Percentiles rank a stretch among this genome's conserved stretches.
phyloP scores from a whole-genome alignment of 2,329 filamentous ascomycete species.

The Whalleya microplaca region DNA sequence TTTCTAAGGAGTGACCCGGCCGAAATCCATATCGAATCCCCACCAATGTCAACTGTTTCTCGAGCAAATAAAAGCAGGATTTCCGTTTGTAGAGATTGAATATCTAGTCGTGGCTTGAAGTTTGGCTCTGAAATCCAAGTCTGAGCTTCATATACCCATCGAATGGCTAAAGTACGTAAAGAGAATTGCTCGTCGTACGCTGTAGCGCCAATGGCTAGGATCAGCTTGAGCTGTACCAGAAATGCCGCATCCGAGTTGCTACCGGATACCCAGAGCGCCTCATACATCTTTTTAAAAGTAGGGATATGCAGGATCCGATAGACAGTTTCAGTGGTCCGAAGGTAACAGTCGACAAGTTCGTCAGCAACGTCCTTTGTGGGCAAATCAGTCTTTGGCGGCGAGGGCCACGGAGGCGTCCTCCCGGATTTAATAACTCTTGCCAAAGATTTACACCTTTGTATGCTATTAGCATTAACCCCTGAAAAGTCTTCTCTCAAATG shows the following conservation, averaged over 20 bases:
- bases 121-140: slow-evolving; percentile 57
- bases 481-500: slow-evolving; percentile 43
- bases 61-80: slow-evolving; percentile 49
- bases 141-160: slow-evolving; percentile 62
- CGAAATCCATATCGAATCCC: slow-evolving; percentile 53
- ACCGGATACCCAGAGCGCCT: slow-evolving; percentile 50
- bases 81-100: slow-evolving; percentile 54
- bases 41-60: slow-evolving; percentile 44
- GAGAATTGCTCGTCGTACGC: slow-evolving; percentile 55
- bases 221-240: slow-evolving; percentile 59
- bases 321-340: slow-evolving; percentile 50
- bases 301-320: slow-evolving; percentile 57
- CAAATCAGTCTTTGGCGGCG: slow-evolving; percentile 45
- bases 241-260: slow-evolving; percentile 46
- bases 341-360: slow-evolving; percentile 52
- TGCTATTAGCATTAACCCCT: slow-evolving; percentile 35
- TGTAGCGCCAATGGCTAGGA: slow-evolving; percentile 60
- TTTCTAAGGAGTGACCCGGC: slow-evolving; percentile 48
- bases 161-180: slow-evolving; percentile 51
- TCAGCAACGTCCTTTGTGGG: slow-evolving; percentile 52
- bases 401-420: slow-evolving; percentile 53
- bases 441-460: slow-evolving; percentile 57
- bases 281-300: slow-evolving; percentile 52
- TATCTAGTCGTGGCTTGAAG: slow-evolving; percentile 54
- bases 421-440: slow-evolving; percentile 55